Conservation (phyloP, 2,329 filamentous ascomycete genomes). For the Aspergillus felis region DNA sequence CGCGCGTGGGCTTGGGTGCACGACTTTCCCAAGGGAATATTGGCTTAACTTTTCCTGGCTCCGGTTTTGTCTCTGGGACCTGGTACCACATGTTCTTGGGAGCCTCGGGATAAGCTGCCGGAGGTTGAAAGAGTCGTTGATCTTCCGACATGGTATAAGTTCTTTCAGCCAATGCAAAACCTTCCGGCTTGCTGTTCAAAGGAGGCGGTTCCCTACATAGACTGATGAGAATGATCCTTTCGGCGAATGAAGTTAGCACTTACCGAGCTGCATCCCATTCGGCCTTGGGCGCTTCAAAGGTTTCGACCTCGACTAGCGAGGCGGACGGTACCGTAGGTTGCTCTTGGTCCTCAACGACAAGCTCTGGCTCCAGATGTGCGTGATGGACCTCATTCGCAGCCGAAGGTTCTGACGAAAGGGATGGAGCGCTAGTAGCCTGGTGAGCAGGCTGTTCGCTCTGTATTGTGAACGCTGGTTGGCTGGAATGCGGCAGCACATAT, state of each 20-base stretch:
- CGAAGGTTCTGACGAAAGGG: background rate
- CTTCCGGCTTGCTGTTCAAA: slow-evolving; percentile 72
- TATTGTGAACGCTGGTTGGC: slow-evolving; percentile 10
- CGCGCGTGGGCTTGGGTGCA: slow-evolving; percentile 55
- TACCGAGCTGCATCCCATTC: slow-evolving; percentile 63
- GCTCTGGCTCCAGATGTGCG: slow-evolving; percentile 32
- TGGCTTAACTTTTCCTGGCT: slow-evolving; percentile 57
- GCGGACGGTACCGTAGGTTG: slow-evolving; percentile 36
- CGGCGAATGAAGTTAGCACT: slow-evolving; percentile 22
- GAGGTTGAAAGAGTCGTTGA: slow-evolving; percentile 69
- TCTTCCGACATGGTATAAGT: slow-evolving; percentile 83
- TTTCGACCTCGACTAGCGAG: slow-evolving; percentile 32
- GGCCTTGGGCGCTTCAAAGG: slow-evolving; percentile 55
- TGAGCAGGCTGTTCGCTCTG: slow-evolving; percentile 11
- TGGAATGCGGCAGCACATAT: slow-evolving; percentile 22
- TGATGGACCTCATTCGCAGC: slow-evolving; percentile 2
- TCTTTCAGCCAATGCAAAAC: slow-evolving; percentile 71
- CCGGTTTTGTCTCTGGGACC: slow-evolving; percentile 59
- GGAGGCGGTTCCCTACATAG: slow-evolving; percentile 56
- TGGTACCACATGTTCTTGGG: slow-evolving; percentile 87
- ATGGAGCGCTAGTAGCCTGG: slow-evolving; percentile 5
- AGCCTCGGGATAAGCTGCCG: slow-evolving; percentile 72
- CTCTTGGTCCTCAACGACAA: slow-evolving; percentile 42
- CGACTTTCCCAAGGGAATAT: slow-evolving; percentile 90
- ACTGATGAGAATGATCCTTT: slow-evolving; percentile 18